phyloP scores from a whole-genome alignment of 176 grass and related monocot genomes.

The Triticum dicoccoides region DNA sequence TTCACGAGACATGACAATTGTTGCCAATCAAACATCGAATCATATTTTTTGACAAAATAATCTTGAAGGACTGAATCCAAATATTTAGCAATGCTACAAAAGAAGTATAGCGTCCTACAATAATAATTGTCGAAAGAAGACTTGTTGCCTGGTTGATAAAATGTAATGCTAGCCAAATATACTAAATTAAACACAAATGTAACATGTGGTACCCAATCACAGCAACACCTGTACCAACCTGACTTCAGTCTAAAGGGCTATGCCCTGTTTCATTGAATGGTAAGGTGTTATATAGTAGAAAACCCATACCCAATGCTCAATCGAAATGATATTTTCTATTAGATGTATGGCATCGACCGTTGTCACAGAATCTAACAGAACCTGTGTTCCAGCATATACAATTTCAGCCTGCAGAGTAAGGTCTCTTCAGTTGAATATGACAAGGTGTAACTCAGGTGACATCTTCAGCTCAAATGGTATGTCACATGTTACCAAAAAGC shows the following conservation, averaged over 20 bases:
- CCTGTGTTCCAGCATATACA: not conserved
- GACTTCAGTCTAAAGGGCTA: not conserved
- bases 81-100: no score
- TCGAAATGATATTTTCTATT: not conserved
- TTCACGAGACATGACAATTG: not conserved
- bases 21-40: constrained; percentile 19
- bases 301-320: not conserved
- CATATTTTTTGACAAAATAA: not conserved
- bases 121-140: not conserved
- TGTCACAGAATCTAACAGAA: not conserved
- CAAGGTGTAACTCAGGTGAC: not conserved
- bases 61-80: not conserved
- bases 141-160: not conserved
- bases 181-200: not conserved
- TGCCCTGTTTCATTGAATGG: not conserved
- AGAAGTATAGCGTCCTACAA: not conserved
- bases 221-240: not conserved
- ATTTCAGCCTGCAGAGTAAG: not conserved
- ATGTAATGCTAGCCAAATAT: not conserved
- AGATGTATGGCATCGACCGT: not conserved
- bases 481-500: no score
- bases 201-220: not conserved
- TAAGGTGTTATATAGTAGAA: not conserved
- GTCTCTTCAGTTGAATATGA: constrained; percentile 13
- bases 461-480: no score